These are phyloP conservation scores for Ceratocystis ficicola DNA, from an alignment of 2,329 filamentous ascomycete genomes.

Conservation along the genomic window DNA sequence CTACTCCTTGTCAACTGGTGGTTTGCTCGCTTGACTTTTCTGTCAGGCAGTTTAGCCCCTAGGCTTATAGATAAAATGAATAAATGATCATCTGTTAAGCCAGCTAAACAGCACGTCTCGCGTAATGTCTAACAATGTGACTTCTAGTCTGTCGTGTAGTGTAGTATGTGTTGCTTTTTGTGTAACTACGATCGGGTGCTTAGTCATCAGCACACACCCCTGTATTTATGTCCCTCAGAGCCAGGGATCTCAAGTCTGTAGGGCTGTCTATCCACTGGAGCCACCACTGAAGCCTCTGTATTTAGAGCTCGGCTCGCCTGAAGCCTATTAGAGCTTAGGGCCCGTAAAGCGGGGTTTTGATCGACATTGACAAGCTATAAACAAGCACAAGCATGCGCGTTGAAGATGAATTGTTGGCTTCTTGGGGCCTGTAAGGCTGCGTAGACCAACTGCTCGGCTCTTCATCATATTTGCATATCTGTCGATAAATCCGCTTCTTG, in stretches of 20 bases:
- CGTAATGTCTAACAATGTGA: not conserved
- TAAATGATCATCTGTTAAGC: not conserved
- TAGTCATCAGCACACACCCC: not conserved
- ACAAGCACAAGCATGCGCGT: not conserved
- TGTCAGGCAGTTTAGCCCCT: not conserved
- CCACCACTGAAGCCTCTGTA: not conserved
- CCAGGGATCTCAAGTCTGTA: not conserved
- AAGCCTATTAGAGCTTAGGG: not conserved
- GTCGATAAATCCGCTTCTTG: too few species aligned
- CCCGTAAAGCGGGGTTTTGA: not conserved
- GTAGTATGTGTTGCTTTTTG: not conserved
- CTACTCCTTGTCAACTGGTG: not conserved
- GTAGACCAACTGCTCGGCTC: too few species aligned
- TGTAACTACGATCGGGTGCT: not conserved
- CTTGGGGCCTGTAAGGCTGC: not conserved
- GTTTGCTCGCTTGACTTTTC: not conserved
- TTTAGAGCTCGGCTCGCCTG: not conserved
- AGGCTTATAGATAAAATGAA: not conserved
- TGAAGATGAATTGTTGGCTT: conserved; percentile 4
- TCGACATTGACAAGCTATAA: not conserved
- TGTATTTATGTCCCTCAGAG: not conserved
- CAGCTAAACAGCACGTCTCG: not conserved
- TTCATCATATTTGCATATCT: too few species aligned
- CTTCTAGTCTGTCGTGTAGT: not conserved
- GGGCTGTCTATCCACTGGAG: not conserved